A percentile compares a stretch with the other conserved stretches of the same genome.
These are phyloP conservation scores for Massariosphaeria phaeospora DNA, from an alignment of 495 filamentous ascomycete genomes.

Conservation along the genomic window DNA sequence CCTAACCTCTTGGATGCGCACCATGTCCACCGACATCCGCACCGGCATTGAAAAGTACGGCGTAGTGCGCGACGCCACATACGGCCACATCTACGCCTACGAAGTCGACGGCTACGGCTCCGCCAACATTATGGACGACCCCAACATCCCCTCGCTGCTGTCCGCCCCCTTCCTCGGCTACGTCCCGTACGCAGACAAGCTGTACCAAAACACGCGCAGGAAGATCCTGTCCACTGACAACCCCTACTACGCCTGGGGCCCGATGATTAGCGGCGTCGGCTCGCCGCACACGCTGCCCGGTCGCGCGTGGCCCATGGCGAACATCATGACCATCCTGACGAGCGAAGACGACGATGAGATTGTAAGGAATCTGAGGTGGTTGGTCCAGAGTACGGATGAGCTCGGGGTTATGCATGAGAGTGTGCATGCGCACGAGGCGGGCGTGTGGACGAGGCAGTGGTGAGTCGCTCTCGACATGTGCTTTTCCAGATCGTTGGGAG, in stretches of 20 bases:
- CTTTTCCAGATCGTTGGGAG: not conserved
- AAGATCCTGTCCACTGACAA: conserved; percentile 49
- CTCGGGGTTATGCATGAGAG: conserved; percentile 60
- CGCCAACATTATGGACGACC: conserved; percentile 56
- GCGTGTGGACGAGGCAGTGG: conserved; percentile 59
- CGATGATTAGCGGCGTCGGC: conserved; percentile 50
- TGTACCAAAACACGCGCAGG: conserved; percentile 53
- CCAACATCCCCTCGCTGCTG: conserved; percentile 56
- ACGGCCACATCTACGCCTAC: conserved; percentile 30
- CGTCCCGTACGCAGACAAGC: conserved; percentile 40
- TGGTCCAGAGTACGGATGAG: conserved; percentile 52
- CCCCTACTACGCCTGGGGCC: conserved; percentile 55
- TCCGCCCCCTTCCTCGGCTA: conserved; percentile 52
- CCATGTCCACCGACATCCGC: conserved; percentile 46
- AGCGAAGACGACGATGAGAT: conserved; percentile 52
- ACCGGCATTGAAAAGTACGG: conserved; percentile 51
- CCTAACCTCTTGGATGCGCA: conserved; percentile 49
- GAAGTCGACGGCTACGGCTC: conserved; percentile 51
- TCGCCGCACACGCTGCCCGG: conserved; percentile 55
- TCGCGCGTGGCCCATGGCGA: conserved; percentile 55
- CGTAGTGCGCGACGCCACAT: conserved; percentile 42
- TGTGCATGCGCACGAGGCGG: conserved; percentile 48
- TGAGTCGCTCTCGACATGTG: conserved; percentile 32
- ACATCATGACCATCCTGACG: conserved; percentile 54
- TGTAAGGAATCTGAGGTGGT: conserved; percentile 41